Evolutionary conservation across 176 grass and related monocot genomes (phyloP).

Genomic region (Triticum monococcum): DNA sequence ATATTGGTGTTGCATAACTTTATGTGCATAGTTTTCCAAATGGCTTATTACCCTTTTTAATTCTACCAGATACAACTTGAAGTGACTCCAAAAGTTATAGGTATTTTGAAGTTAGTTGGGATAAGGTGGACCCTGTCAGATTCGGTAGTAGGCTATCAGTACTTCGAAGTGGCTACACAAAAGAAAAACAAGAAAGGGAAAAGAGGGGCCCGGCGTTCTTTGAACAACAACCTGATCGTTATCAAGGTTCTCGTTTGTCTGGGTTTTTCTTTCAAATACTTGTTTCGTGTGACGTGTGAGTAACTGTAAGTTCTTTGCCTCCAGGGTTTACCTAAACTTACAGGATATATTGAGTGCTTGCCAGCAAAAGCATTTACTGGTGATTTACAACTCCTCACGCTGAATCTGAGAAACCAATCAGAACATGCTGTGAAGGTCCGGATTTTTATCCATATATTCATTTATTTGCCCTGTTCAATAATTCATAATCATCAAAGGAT

Average conservation of each 20-base stretch:
- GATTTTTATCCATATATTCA: conserved; percentile 13
- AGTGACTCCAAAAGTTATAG: conserved; percentile 90
- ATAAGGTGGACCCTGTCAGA: conserved; percentile 93
- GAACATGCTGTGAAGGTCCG: conserved; percentile 82
- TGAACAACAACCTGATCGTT: conserved; percentile 63
- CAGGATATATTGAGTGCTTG: conserved; percentile 67
- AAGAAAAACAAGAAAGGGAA: conserved; percentile 87
- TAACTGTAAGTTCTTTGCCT: conserved; percentile 35
- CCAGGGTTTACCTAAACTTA: conserved; percentile 87
- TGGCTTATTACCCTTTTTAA: conserved; percentile 13
- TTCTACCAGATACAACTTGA: conserved; percentile 81
- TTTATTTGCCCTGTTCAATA: conserved; percentile 14
- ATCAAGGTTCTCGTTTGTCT: conserved; percentile 68
- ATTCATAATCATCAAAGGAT: background rate
- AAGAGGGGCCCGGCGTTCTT: conserved; percentile 43
- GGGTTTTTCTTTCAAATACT: conserved; percentile 14
- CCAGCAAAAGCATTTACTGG: conserved; percentile 70
- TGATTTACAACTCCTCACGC: conserved; percentile 69
- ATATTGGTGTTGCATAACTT: background rate
- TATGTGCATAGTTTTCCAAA: background rate
- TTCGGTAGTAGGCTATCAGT: conserved; percentile 81
- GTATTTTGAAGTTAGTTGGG: conserved; percentile 85
- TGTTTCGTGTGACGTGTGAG: conserved; percentile 16
- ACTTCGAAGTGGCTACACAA: conserved; percentile 65
- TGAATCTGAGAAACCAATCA: conserved; percentile 79